These are phyloP conservation scores for Leersia perrieri DNA, from an alignment of 176 grass and related monocot genomes.

Conservation along the genomic window DNA sequence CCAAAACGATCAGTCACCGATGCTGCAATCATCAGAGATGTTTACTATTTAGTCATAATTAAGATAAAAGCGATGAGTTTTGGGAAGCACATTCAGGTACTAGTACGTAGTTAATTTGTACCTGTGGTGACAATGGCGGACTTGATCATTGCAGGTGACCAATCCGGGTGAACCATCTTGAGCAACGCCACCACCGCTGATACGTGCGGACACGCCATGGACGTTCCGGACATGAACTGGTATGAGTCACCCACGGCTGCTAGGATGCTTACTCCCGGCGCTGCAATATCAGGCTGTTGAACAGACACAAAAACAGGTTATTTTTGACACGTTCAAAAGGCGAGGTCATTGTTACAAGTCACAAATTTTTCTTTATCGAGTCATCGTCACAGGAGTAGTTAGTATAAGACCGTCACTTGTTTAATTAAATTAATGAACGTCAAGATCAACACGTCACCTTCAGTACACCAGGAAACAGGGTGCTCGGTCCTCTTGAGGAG, in stretches of 20 bases:
- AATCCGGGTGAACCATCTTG: constrained; percentile 30
- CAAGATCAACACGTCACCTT: constrained; percentile 11
- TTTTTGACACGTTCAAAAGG: not conserved
- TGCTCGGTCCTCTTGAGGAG: constrained; percentile 26
- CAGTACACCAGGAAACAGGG: not conserved
- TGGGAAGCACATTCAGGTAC: not conserved
- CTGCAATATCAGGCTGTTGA: constrained; percentile 44
- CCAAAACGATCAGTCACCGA: not conserved
- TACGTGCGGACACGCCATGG: constrained; percentile 46
- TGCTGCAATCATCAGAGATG: not conserved
- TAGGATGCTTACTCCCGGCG: constrained; percentile 29
- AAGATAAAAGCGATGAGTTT: not conserved
- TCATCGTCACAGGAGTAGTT: too few species aligned
- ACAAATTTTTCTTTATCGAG: too few species aligned
- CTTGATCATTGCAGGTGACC: constrained; percentile 52
- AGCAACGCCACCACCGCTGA: constrained; percentile 30
- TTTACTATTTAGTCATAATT: not conserved
- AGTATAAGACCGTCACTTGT: too few species aligned
- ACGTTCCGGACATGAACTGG: constrained; percentile 17
- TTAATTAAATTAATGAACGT: too few species aligned
- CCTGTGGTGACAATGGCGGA: constrained; percentile 41
- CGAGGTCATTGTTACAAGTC: too few species aligned
- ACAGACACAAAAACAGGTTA: too few species aligned
- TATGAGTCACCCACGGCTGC: not conserved
- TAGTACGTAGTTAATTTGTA: too few species aligned